Evolutionary conservation across 208 protist species (phyloP).

Genomic region (Leishmania tarentolae): DNA sequence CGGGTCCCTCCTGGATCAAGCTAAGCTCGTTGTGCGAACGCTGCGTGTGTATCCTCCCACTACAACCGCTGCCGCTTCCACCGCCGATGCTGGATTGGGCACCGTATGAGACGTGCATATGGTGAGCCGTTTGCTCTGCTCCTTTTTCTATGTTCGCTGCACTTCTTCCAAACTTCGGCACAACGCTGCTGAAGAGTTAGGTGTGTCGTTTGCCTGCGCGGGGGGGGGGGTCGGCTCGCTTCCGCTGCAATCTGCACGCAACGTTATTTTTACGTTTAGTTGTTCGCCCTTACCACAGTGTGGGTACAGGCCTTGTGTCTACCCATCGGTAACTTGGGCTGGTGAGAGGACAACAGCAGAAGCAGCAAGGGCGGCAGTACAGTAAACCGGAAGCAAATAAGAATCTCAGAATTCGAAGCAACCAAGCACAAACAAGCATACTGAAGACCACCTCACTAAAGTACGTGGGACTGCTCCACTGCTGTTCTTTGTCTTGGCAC

Average conservation of each 20-base stretch:
- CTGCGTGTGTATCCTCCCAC: constrained; percentile 46
- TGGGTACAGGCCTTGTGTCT: neutral
- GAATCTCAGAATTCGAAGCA: neutral
- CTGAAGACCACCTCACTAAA: neutral
- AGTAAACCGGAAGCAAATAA: neutral
- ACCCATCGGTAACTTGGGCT: neutral
- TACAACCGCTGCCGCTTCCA: neutral
- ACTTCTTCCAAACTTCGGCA: neutral
- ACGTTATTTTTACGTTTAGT: neutral
- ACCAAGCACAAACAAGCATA: neutral
- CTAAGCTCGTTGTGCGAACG: constrained; percentile 56
- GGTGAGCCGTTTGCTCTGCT: neutral
- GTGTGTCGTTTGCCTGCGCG: neutral
- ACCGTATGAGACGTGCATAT: constrained; percentile 2
- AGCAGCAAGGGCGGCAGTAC: neutral
- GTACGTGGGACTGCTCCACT: neutral
- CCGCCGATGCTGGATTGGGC: neutral
- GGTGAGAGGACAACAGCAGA: neutral
- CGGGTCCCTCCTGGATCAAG: constrained; percentile 47
- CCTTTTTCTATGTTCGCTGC: neutral
- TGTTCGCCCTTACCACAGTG: neutral
- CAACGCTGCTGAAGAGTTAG: neutral
- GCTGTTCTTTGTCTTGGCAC: neutral
- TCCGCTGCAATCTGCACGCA: neutral
- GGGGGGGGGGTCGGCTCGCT: neutral